Conservation (phyloP, 257 asterid genomes). For the Scutellaria minor region DNA sequence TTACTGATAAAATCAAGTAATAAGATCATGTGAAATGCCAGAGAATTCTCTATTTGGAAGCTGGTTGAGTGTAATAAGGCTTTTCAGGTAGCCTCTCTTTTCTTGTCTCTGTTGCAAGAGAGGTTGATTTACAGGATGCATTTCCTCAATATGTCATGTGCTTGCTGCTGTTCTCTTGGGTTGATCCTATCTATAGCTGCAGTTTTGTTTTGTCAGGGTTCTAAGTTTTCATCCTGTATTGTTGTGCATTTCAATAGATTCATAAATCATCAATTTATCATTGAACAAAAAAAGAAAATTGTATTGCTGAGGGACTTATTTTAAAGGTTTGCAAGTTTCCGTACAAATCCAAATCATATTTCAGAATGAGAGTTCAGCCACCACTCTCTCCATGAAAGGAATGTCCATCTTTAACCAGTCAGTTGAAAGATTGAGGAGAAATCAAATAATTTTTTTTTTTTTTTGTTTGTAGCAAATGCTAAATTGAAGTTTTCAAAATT, state of each 20-base stretch:
- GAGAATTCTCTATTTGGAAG: not conserved
- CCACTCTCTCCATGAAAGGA: not conserved
- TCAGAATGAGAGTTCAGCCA: not conserved
- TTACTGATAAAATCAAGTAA: not conserved
- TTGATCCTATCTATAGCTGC: not conserved
- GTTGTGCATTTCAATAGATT: not conserved
- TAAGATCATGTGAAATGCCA: not conserved
- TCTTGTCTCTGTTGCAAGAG: not conserved
- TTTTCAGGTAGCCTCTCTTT: not conserved
- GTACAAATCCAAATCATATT: not conserved
- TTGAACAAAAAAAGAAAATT: not conserved
- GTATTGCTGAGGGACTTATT: conserved; percentile 1
- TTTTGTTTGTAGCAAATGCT: conserved; percentile 2
- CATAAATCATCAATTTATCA: not conserved
- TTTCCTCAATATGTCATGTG: no score
- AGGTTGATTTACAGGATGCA: not conserved
- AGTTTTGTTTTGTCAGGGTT: not conserved
- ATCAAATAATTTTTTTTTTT: no score
- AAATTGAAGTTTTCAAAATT: not conserved
- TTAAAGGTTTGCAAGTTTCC: not conserved
- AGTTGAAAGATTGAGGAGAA: conserved; percentile 15
- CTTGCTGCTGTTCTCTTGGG: not conserved
- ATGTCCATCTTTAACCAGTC: conserved; percentile 4
- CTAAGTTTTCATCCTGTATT: not conserved
- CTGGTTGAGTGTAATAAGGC: not conserved